Evolutionary conservation across 345 rosid genomes (phyloP), one percentile per base, ranked within the genome.

Genomic region (Litchi chinensis): DNA sequence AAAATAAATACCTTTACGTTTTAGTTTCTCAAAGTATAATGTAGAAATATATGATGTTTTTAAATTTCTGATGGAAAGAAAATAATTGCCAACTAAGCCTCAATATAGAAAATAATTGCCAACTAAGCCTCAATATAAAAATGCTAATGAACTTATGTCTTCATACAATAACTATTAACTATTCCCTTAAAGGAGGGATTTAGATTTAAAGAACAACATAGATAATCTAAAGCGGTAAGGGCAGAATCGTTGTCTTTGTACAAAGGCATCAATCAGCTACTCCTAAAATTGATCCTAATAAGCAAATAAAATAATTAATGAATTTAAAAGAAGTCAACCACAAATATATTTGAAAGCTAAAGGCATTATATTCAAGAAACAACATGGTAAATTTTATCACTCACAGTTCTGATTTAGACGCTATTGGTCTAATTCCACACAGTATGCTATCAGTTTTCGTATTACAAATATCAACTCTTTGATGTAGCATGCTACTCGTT

Each of bases 341-440:
- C 22, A 13, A 74, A 56, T 32, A 74, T 44, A 74, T 22, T 26
- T 60, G 28, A 44, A 44, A 16, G 24, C 59, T 57, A 18, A 63
- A 24, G 21, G 59, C 40, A 44, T 44, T 57, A 39, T 19, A 73
- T 50, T 41, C n/a, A 68, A 67, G 56, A 67, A 15, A 60, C 22
- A 65, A 39, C 22, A 67, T 5, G 75, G 24, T 54, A 52, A 68
- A 70, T 40, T 18, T 46, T 71, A 73, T 19, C 60, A 84, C 90
- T 81, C 81, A 91, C 92, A 84, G 81, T 65, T 84, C 91, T 56
- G 83, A 85, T 78, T 86, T 80, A 79, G 90, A 43, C 54, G 88
- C 92, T 69, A 84, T 70, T 12, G 93, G 89, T 80, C 90, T 85
- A 76, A 86, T 88, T 76, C 90, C 89, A 10, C 82, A 85, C 73